Percentiles rank a stretch among this genome's conserved stretches.
Evolutionary conservation across 352 stramenopile species (phyloP).

Genomic region (Discostella stelligera): DNA sequence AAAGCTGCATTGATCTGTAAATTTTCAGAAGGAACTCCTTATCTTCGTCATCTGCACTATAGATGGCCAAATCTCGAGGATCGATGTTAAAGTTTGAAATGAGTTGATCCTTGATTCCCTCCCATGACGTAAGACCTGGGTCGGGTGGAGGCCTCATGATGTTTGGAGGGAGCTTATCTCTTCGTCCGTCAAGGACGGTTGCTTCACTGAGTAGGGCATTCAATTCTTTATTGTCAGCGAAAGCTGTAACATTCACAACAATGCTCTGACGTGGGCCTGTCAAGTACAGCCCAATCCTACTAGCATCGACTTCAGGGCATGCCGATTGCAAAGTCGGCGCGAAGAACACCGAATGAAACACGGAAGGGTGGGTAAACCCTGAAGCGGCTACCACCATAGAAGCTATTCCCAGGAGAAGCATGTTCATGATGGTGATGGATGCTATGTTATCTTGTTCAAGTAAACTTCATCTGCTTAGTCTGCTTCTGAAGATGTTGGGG

Average conservation of each 20-base stretch:
- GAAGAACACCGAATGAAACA: not conserved
- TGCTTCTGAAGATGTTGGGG: not conserved
- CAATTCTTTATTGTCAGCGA: conserved; percentile 14
- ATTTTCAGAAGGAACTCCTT: conserved; percentile 22
- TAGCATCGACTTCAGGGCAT: not conserved
- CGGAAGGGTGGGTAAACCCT: conserved; percentile 6
- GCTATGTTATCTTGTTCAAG: too few species aligned
- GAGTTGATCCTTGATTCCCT: conserved; percentile 46
- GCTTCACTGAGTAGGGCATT: conserved; percentile 26
- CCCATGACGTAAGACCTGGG: conserved; percentile 16
- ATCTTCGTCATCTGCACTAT: conserved; percentile 55
- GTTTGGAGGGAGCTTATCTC: conserved; percentile 2
- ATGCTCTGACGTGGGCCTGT: not conserved
- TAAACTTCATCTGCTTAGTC: too few species aligned
- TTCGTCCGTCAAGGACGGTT: conserved; percentile 22
- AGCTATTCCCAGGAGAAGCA: conserved; percentile 21
- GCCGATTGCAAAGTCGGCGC: not conserved
- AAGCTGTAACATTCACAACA: conserved; percentile 20
- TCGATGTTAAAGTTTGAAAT: conserved; percentile 63
- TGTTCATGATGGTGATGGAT: conserved; percentile 12
- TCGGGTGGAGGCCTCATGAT: conserved; percentile 39
- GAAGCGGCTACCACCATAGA: conserved; percentile 12
- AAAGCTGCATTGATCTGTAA: conserved; percentile 38
- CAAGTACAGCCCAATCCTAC: not conserved
- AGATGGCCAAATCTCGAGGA: conserved; percentile 48